Percentiles rank a stretch among this genome's conserved stretches.
phyloP scores from a whole-genome alignment of 768 basidiomycete genomes.

The Pleurotus sapidus region DNA sequence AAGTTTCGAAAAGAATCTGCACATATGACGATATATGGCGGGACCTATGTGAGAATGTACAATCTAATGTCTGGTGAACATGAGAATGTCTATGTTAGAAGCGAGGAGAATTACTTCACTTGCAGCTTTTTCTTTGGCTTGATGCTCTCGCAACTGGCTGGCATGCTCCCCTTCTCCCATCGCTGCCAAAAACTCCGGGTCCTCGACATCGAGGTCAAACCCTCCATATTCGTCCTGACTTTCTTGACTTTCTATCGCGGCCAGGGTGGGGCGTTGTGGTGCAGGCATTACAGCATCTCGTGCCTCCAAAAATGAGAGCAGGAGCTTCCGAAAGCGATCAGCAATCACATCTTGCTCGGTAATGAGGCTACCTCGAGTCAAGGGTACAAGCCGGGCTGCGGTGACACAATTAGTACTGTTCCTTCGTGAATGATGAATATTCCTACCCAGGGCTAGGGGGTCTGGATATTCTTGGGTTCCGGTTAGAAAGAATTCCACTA shows the following conservation, averaged over 20 bases:
- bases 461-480: conserved; percentile 53
- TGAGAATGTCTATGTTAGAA: background rate
- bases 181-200: conserved; percentile 56
- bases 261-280: conserved; percentile 25
- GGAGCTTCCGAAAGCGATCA: conserved; percentile 45
- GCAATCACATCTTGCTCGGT: conserved; percentile 11
- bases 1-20: conserved; percentile 36
- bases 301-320: conserved; percentile 60
- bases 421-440: conserved; percentile 34
- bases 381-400: background rate
- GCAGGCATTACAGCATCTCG: conserved; percentile 47
- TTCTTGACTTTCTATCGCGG: conserved; percentile 44
- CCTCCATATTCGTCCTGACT: conserved; percentile 75
- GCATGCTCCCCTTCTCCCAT: conserved; percentile 35
- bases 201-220: conserved; percentile 51
- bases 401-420: too few species aligned
- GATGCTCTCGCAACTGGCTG: conserved; percentile 22
- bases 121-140: conserved; percentile 44
- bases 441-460: conserved; percentile 46
- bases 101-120: conserved; percentile 38
- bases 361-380: conserved; percentile 9
- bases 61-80: conserved; percentile 31
- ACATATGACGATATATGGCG: conserved; percentile 9
- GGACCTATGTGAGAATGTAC: conserved; percentile 39
- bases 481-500: conserved; percentile 32